Evolutionary conservation across 192 early-diverging fungal genomes (phyloP).

Genomic region (Phlyctochytrium planicorne): DNA sequence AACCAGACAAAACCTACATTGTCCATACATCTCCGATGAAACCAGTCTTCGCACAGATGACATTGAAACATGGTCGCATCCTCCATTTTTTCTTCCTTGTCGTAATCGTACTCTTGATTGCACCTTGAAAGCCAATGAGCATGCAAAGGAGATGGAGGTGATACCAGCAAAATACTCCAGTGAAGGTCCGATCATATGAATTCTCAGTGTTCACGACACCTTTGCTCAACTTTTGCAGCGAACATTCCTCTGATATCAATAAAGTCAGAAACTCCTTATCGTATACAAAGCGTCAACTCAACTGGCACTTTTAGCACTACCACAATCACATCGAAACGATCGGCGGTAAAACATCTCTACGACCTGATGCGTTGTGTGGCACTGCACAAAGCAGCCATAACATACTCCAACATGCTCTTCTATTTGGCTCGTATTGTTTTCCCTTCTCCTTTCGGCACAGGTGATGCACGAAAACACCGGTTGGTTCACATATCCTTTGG

Average conservation of each 20-base stretch:
- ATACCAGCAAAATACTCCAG: constrained; percentile 77
- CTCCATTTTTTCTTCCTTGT: constrained; percentile 55
- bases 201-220: constrained; percentile 64
- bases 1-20: no score
- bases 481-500: constrained; percentile 68
- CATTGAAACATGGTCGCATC: constrained; percentile 83
- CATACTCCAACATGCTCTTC: constrained; percentile 15
- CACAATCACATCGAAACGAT: constrained; percentile 86
- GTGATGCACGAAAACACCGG: constrained; percentile 76
- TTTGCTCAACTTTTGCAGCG: constrained; percentile 11
- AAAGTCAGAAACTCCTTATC: constrained; percentile 1
- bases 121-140: constrained; percentile 39
- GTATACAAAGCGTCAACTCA: neutral
- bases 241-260: constrained; percentile 12
- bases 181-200: constrained; percentile 81
- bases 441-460: constrained; percentile 44
- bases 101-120: constrained; percentile 66
- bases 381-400: constrained; percentile 41
- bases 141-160: neutral
- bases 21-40: no score
- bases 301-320: constrained; percentile 49
- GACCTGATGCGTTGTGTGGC: constrained; percentile 69
- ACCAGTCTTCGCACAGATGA: constrained; percentile 83
- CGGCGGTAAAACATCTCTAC: constrained; percentile 85
- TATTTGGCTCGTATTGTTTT: neutral